Evolutionary conservation across 441 rosid genomes (phyloP).

Genomic region (Eutrema salsugineum): DNA sequence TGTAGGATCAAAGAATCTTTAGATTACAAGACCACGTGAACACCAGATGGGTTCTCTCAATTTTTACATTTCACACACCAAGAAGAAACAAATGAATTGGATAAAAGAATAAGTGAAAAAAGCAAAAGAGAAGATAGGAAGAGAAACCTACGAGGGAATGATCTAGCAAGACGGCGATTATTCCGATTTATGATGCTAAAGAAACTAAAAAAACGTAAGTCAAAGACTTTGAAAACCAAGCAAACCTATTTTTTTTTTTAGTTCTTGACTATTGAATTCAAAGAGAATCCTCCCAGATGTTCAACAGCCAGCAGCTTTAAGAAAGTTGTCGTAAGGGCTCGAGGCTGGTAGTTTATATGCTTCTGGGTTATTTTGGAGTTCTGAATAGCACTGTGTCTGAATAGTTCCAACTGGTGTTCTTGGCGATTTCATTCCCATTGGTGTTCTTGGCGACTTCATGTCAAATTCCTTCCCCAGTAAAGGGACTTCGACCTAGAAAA

Average conservation of each 20-base stretch:
- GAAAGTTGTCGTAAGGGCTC: conserved; percentile 82
- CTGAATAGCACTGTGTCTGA: conserved; percentile 47
- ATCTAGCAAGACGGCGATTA: conserved; percentile 4
- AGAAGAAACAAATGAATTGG: conserved; percentile 25
- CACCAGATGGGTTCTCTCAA: neutral
- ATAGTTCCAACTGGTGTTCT: conserved; percentile 27
- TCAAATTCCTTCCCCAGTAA: conserved; percentile 13
- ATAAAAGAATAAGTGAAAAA: conserved; percentile 19
- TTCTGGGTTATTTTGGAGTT: conserved; percentile 46
- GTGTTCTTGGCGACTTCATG: conserved; percentile 31
- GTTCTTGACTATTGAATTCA: conserved; percentile 7
- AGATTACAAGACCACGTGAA: conserved; percentile 17
- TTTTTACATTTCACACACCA: conserved; percentile 20
- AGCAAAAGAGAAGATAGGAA: neutral
- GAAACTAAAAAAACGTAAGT: conserved; percentile 8
- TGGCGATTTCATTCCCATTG: conserved; percentile 22
- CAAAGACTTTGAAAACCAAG: conserved; percentile 12
- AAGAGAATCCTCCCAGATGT: conserved; percentile 1
- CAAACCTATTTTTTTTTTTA: conserved; percentile 3
- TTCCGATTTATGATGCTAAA: conserved; percentile 15
- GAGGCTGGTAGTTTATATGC: conserved; percentile 72
- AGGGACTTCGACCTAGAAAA: conserved; percentile 16
- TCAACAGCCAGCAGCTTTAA: conserved; percentile 98
- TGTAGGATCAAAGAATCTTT: conserved; percentile 5
- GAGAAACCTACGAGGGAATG: conserved; percentile 11